A percentile compares a stretch with the other conserved stretches of the same genome.
Evolutionary conservation across 1,284 basidiomycete species (phyloP).

Genomic region (Rhodotorula mucilaginosa): DNA sequence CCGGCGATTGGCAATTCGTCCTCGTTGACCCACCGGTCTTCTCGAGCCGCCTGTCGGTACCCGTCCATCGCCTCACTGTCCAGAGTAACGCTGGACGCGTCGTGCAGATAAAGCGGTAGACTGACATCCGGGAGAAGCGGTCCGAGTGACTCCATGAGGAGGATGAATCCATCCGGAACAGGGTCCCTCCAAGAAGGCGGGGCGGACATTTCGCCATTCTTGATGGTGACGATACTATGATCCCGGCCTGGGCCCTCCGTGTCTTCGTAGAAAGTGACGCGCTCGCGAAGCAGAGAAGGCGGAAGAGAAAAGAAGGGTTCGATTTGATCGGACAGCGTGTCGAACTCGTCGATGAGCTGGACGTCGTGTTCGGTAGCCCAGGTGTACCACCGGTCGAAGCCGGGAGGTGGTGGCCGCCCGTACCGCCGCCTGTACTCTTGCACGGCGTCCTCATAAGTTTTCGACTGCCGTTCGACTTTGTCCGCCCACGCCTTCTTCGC

Average conservation of each 20-base stretch:
- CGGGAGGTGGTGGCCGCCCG: slow-evolving; percentile 32
- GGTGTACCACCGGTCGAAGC: slow-evolving; percentile 38
- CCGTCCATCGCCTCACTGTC: not conserved
- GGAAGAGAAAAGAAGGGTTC: slow-evolving; percentile 35
- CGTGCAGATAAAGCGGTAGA: slow-evolving; percentile 17
- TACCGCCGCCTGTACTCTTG: slow-evolving; percentile 41
- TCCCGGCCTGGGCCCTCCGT: slow-evolving; percentile 5
- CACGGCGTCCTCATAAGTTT: slow-evolving; percentile 34
- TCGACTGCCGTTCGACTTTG: slow-evolving; percentile 29
- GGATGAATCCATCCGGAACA: slow-evolving; percentile 3
- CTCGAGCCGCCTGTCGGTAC: slow-evolving; percentile 22
- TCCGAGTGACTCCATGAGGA: slow-evolving; percentile 20
- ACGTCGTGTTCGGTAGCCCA: slow-evolving; percentile 39
- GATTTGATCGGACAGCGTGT: slow-evolving; percentile 35
- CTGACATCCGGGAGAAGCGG: slow-evolving; percentile 19
- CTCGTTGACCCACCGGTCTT: slow-evolving; percentile 24
- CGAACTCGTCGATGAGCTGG: slow-evolving; percentile 43
- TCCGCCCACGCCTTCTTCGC: slow-evolving; percentile 26
- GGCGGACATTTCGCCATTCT: slow-evolving; percentile 19
- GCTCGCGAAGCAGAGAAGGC: slow-evolving; percentile 22
- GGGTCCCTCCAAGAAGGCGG: slow-evolving; percentile 5
- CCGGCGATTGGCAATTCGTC: slow-evolving; percentile 5
- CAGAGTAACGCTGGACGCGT: not conserved
- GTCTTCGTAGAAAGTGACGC: slow-evolving; percentile 21
- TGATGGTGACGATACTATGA: slow-evolving; percentile 14